Base-by-base conservation (phyloP, 192 early-diverging fungal species). In the Coemansia sp. region DNA sequence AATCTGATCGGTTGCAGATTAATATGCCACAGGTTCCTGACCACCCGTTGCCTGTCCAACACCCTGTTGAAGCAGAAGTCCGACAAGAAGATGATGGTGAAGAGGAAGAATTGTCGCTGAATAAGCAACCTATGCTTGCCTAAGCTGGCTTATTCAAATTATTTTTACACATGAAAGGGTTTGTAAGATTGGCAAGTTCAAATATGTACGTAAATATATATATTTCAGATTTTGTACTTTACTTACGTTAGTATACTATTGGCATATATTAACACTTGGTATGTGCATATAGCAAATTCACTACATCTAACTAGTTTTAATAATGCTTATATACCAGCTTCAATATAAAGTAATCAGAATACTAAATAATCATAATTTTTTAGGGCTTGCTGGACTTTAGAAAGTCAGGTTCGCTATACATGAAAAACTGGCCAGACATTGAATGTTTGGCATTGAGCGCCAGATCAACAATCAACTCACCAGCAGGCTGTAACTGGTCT, bases 101-200 rank as follows among this genome's bases (percentile, higher is more conserved):
- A 1, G 63, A 75, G 39, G 52, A 69, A 37, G 19, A 41, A 5
- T 21, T 41, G 39, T 39, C 41, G 15, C 38, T 23, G 19, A 62
- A 62, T 51, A 72, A 77, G 32, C 56, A 79, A 52, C 67, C 76
- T 7, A 47, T 79, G 67, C 70, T 79, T 43, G 76, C 76, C 21
- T 43, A 4, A 21, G 12, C 15, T 50, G 24, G 17, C 22, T 11
- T 35, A 32, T 19, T 52, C 11, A 24, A 12, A 11, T 23, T 23
- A 24, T 1, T 23, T 49, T 11, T 23, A 23, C 22, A 35, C 5
- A 35, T 2, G 6, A 35, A 35, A 9, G 6, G 6, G 7, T 35
- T 6, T 35, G 32, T 35, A 35, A 35, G 4, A 29, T 29, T 29
- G 8, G 32, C 7, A 35, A 35, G 32, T 35, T 35, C 32, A 35